A percentile compares a stretch with the other conserved stretches of the same genome.
These are phyloP conservation scores for Puya raimondii DNA, from an alignment of 176 grass and related monocot species.

Conservation along the genomic window DNA sequence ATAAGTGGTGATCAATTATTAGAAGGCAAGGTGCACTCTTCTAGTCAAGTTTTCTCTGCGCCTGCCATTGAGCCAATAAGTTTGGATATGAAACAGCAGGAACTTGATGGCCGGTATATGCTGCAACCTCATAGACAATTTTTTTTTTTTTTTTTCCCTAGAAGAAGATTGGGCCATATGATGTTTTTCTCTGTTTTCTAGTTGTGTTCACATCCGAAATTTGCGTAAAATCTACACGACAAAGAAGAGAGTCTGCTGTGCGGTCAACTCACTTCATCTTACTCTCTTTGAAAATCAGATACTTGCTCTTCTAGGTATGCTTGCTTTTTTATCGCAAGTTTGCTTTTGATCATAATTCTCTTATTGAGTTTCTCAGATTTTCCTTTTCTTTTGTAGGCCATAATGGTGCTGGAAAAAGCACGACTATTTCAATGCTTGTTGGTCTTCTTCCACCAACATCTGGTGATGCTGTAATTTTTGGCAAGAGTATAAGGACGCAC, in stretches of 20 bases:
- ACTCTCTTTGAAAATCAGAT: constrained; percentile 45
- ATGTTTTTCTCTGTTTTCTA: constrained; percentile 23
- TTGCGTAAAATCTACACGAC: constrained; percentile 35
- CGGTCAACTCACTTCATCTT: constrained; percentile 37
- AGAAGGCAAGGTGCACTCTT: constrained; percentile 12
- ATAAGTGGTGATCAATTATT: constrained; percentile 19
- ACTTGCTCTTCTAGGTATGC: constrained; percentile 43
- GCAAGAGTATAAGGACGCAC: constrained; percentile 36
- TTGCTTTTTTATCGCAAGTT: constrained; percentile 5
- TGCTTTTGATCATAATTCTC: background rate
- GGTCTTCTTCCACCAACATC: constrained; percentile 40
- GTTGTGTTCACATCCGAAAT: constrained; percentile 38
- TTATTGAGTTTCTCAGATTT: constrained; percentile 9
- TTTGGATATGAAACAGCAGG: constrained; percentile 44
- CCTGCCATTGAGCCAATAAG: constrained; percentile 26
- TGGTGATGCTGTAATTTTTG: constrained; percentile 38
- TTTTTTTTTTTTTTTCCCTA: background rate
- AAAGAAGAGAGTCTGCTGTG: constrained; percentile 35
- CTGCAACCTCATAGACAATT: background rate
- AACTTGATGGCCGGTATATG: constrained; percentile 40
- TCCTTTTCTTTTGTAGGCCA: constrained; percentile 21
- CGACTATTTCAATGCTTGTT: constrained; percentile 46
- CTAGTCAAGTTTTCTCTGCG: constrained; percentile 13
- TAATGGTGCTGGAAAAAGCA: constrained; percentile 53
- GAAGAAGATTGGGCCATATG: background rate